Evolutionary conservation across 257 asterid genomes (phyloP), one percentile per base, ranked within the genome.

Genomic region (Nyctanthes arbortristis): DNA sequence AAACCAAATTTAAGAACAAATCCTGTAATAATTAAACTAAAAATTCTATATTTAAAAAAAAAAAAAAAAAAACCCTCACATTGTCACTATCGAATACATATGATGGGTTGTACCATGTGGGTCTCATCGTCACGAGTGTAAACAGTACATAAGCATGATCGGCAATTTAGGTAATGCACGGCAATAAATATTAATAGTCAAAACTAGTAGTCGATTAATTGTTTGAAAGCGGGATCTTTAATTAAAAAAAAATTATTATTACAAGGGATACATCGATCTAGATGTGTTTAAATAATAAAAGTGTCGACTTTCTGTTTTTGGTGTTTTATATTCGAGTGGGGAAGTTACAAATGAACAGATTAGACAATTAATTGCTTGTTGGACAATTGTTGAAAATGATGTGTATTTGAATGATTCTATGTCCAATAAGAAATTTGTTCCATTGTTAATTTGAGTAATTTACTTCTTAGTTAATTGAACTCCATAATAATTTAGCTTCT

Each of bases 121-220:
- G 28, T 52, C 13, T 52, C 59, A 24, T 52, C 59, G 59, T 52
- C 59, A 52, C 59, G 59, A 52, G 31, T 52, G 59, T 52, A 31
- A 14, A 52, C n/a, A 22, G 18, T 49, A 49, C 4, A 5, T 18
- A 49, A 20, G 11, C 28, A 52, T 52, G 59, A 52, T 20, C 31
- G 59, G 58, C 58, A 49, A 49, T 49, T 49, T 8, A 22, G 54
- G 29, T 49, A 11, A 20, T 49, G 27, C 18, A 20, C 14, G 49
- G 55, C 59, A 52, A 24, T 52, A 52, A 52, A 52, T 22, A 52
- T 52, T 52, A 5, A 52, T 14, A 52, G 59, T 52, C 59, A 52
- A 52, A 24, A 29, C n/a, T 52, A 52, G 24, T 52, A 52, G 9
- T 24, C 9, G 14, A 24, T 10, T 52, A 52, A 52, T 52, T 24